These are phyloP conservation scores for Leccinum disarticulatum DNA, from an alignment of 768 basidiomycete genomes.

Conservation along the genomic window DNA sequence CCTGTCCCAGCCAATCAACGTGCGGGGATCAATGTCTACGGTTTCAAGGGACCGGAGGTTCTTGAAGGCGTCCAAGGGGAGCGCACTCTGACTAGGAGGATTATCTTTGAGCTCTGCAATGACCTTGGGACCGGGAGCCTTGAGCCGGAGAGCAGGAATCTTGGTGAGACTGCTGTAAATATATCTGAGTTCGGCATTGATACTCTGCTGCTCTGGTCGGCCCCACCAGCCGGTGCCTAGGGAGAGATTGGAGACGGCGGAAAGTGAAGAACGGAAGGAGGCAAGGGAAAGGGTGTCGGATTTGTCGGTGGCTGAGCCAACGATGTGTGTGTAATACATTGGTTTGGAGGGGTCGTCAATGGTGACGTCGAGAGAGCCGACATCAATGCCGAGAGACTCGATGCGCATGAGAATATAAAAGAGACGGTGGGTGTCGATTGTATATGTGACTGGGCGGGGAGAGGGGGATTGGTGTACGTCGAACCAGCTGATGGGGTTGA, in stretches of 20 bases:
- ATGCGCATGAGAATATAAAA: slow-evolving; percentile 88
- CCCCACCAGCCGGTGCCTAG: slow-evolving; percentile 76
- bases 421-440: slow-evolving; percentile 77
- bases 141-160: slow-evolving; percentile 73
- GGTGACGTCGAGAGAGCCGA: slow-evolving; percentile 78
- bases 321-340: slow-evolving; percentile 67
- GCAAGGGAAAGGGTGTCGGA: slow-evolving; percentile 74
- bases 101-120: slow-evolving; percentile 71
- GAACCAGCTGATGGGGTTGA: slow-evolving; percentile 69
- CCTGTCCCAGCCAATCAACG: slow-evolving; percentile 80
- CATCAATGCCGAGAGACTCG: slow-evolving; percentile 73
- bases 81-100: slow-evolving; percentile 66
- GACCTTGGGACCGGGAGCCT: slow-evolving; percentile 60
- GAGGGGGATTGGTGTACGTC: slow-evolving; percentile 29
- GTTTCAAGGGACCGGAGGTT: slow-evolving; percentile 76
- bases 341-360: slow-evolving; percentile 74
- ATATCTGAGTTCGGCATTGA: slow-evolving; percentile 79
- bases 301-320: slow-evolving; percentile 51
- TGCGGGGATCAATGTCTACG: slow-evolving; percentile 78
- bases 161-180: slow-evolving; percentile 90
- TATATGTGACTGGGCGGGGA: slow-evolving; percentile 62
- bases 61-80: slow-evolving; percentile 85
- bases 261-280: slow-evolving; percentile 75
- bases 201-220: slow-evolving; percentile 50
- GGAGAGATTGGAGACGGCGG: slow-evolving; percentile 73